Evolutionary conservation across 306 rosid genomes (phyloP).

Genomic region (Castanea sativa): DNA sequence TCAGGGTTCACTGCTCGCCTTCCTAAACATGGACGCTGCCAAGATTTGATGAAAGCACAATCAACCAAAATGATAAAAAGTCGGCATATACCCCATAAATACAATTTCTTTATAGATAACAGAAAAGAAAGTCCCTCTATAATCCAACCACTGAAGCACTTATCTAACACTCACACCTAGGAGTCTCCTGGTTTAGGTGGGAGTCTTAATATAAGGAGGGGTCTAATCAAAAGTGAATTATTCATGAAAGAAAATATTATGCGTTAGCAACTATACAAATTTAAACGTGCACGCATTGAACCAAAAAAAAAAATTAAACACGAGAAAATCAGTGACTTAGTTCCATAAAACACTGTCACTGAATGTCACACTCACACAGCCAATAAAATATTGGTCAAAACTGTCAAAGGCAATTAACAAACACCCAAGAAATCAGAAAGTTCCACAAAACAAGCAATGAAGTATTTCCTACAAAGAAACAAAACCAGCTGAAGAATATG

Average conservation of each 20-base stretch:
- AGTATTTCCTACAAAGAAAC: background rate
- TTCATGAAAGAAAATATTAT: background rate
- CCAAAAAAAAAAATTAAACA: background rate
- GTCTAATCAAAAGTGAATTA: background rate
- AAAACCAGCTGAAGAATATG: background rate
- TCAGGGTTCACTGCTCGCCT: slow-evolving; percentile 59
- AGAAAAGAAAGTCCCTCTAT: background rate
- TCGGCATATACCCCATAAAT: background rate
- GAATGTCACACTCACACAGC: background rate
- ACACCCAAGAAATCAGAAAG: background rate
- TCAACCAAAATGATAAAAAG: background rate
- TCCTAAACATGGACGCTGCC: slow-evolving; percentile 69
- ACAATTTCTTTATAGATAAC: background rate
- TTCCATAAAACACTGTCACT: background rate
- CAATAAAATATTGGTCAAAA: background rate
- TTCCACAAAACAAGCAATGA: background rate
- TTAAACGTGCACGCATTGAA: slow-evolving; percentile 32
- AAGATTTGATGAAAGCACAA: slow-evolving; percentile 23
- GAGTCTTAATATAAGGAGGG: slow-evolving; percentile 13
- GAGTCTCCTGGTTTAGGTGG: background rate
- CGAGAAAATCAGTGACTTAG: background rate
- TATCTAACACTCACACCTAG: background rate
- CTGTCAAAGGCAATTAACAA: background rate
- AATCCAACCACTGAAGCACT: slow-evolving; percentile 12
- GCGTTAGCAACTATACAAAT: slow-evolving; percentile 18